Base-by-base conservation (phyloP, 2,329 filamentous ascomycete species). In the Knufia petricola region DNA sequence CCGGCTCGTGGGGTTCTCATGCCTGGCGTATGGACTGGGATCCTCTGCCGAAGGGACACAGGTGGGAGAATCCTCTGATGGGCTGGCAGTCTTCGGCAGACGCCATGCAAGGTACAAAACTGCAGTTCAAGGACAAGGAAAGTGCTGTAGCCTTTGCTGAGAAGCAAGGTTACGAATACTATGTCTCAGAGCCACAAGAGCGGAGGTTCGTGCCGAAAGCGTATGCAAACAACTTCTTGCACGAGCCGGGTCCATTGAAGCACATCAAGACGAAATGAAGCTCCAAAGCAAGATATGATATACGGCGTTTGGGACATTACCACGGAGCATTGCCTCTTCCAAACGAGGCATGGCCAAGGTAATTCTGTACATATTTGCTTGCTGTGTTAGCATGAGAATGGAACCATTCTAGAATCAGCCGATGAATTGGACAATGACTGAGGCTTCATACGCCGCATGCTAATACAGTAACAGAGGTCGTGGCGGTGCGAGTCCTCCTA, bases 1-100 rank as follows among this genome's bases (percentile, higher is more conserved):
- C 90, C 28, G 90, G 92, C 55, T 78, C 81, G 60, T 95, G 87
- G 85, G 82, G 86, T 64, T 73, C 78, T 49, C 80, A 85, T 64
- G 79, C 84, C 62, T 98, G 92, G 92, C 84, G 89, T 44, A 94
- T 98, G 88, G 92, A 98, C 67, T 98, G 92, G 92, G 92, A 98
- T 66, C 81, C 94, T 42, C 76, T 96, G 26, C 70, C 76, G 60
- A 95, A 94, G 73, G 92, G 92, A 53, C 87, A 95, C 69, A 80
- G 92, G 60, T 98, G 92, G 94, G 92, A 98, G 74, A 98, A 98
- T 71, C 87, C 85, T 40, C 71, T 98, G 66, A 98, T 98, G 80
- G 92, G 92, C 52, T 98, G 94, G 94, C 89, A 95, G 66, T 96
- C 90, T 20, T 94, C 88, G 15, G 90, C 78, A 49, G 92, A 98